phyloP scores from a whole-genome alignment of 1,284 basidiomycete species.

The Malassezia sp. region DNA sequence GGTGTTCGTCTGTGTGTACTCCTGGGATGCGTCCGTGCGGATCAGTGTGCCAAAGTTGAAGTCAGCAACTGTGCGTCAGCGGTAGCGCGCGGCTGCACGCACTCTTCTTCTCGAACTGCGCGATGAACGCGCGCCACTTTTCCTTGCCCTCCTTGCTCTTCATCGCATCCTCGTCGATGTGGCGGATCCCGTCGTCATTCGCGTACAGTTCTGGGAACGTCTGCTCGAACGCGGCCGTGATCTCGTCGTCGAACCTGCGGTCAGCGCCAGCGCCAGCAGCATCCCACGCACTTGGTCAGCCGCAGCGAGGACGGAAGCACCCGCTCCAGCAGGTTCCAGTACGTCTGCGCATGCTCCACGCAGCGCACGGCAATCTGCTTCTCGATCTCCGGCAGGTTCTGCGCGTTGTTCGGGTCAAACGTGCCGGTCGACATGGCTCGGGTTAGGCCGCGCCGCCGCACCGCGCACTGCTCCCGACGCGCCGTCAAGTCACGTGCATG shows the following conservation, averaged over 20 bases:
- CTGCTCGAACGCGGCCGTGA: slow-evolving; percentile 63
- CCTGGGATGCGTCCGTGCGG: slow-evolving; percentile 64
- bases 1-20: slow-evolving; percentile 85
- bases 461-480: no score
- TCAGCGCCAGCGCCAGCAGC: no score
- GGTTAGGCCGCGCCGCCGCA: background rate
- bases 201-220: slow-evolving; percentile 63
- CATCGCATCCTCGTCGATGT: slow-evolving; percentile 84
- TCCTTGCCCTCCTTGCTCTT: slow-evolving; percentile 84
- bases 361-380: slow-evolving; percentile 90
- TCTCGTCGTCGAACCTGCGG: slow-evolving; percentile 44
- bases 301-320: slow-evolving; percentile 64
- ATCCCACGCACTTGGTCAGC: slow-evolving; percentile 63
- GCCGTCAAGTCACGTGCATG: no score
- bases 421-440: slow-evolving; percentile 13
- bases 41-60: slow-evolving; percentile 96
- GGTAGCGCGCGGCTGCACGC: slow-evolving; percentile 14
- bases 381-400: slow-evolving; percentile 87
- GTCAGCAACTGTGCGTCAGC: slow-evolving; percentile 57
- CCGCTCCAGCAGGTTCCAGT: slow-evolving; percentile 85
- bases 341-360: slow-evolving; percentile 67
- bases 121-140: slow-evolving; percentile 81
- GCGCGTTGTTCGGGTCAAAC: slow-evolving; percentile 50
- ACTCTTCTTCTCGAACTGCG: slow-evolving; percentile 56
- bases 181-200: slow-evolving; percentile 49